phyloP scores from a whole-genome alignment of 2,329 filamentous ascomycete genomes.

The Escovopsis sp. region DNA sequence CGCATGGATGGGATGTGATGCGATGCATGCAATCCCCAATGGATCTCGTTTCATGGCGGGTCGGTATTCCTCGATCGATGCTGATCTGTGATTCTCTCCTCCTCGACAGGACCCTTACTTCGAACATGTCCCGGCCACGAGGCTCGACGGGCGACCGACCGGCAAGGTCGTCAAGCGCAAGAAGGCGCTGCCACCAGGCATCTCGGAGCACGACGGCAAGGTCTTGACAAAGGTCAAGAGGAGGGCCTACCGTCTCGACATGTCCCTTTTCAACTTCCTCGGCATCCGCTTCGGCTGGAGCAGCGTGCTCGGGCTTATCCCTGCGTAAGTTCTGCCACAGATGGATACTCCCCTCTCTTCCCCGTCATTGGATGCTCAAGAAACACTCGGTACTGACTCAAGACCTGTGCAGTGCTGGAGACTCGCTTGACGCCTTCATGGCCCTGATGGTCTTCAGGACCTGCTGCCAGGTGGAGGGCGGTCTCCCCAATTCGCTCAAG shows the following conservation, averaged over 20 bases:
- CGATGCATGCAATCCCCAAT: too few species aligned
- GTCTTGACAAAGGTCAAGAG: conserved; percentile 77
- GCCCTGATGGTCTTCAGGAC: conserved; percentile 60
- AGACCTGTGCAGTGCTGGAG: conserved; percentile 43
- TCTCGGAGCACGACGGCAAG: conserved; percentile 67
- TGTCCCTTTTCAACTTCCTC: conserved; percentile 65
- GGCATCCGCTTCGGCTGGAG: conserved; percentile 83
- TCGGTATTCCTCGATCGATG: too few species aligned
- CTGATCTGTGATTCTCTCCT: too few species aligned
- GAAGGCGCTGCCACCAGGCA: conserved; percentile 69
- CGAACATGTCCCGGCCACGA: conserved; percentile 62
- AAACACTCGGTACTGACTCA: too few species aligned
- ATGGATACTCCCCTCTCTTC: too few species aligned
- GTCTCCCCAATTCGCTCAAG: conserved; percentile 46
- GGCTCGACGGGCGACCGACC: conserved; percentile 45
- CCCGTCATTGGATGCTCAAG: background rate
- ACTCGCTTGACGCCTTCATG: conserved; percentile 57
- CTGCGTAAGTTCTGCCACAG: conserved; percentile 44
- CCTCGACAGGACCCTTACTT: conserved; percentile 93
- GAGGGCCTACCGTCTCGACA: conserved; percentile 73
- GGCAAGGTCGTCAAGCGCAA: conserved; percentile 70
- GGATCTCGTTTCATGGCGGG: too few species aligned
- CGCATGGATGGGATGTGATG: too few species aligned
- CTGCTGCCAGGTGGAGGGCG: conserved; percentile 61
- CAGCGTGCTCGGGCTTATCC: conserved; percentile 69